Base-by-base conservation (phyloP, 177 flowering plant genomes). In the Vitis hybrid region DNA sequence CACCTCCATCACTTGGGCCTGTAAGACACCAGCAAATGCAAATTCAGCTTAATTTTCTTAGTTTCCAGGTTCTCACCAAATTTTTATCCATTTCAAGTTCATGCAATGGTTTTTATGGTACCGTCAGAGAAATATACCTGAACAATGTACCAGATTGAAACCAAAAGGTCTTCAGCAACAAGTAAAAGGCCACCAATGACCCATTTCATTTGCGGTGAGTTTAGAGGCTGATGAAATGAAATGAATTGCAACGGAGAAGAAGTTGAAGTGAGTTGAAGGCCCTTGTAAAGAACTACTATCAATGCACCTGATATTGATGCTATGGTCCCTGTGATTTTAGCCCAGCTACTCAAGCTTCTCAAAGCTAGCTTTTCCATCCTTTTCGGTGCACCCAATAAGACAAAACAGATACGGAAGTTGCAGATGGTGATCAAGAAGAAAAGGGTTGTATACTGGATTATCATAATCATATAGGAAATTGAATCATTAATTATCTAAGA, bases 271-370 rank as follows among this genome's bases (percentile, higher is more conserved):
- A 77, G n/a, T n/a, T 20, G 12, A 13, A 72, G 77, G n/a, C 77
- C 77, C 55, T 79, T 70, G 51, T 71, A 79, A 2, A 79, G 64
- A 19, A 51, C 62, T 53, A 76, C 76, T 5, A 74, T n/a, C 6
- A 76, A 55, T 45, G 80, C 82, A 3, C 82, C 82, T 6, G 64
- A 16, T 18, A 76, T 66, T 6, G 79, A 76, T 51, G 76, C 64
- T 2, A 63, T 51, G 12, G 79, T 68, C 39, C 82, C 80, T 5
- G 71, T 2, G 16, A 67, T 33, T 65, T 76, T 79, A 8, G 72
- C 75, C 26, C 26, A 71, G 20, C 65, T 65, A 53, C 67, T 70
- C 20, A 39, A 55, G 22, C 67, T 51, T 26, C 62, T 74, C 33
- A 76, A 15, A 49, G 45, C 70, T 8, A 76, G 51, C 58, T 51